phyloP scores from a whole-genome alignment of 768 basidiomycete species.

The Leccinum uliginosum region DNA sequence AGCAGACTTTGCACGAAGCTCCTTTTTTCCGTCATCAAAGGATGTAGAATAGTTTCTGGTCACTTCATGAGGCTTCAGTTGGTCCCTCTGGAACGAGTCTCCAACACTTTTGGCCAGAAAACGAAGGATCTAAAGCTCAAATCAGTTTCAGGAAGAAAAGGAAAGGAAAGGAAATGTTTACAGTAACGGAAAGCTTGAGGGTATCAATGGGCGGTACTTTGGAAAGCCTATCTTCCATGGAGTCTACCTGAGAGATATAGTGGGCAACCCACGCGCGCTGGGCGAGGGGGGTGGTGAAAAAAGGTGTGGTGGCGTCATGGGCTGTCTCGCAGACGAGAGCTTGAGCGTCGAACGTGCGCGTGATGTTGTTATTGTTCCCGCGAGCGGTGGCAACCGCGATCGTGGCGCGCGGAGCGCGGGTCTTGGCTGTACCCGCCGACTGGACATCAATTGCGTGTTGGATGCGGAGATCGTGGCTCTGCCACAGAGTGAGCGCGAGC shows the following conservation, averaged over 20 bases:
- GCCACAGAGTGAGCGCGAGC: slow-evolving; percentile 29
- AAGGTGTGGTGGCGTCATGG: not conserved
- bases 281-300: slow-evolving; percentile 18
- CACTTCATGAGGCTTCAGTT: slow-evolving; percentile 24
- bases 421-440: slow-evolving; percentile 9
- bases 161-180: slow-evolving; percentile 1
- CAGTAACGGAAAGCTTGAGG: slow-evolving; percentile 18
- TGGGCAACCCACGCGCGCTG: slow-evolving; percentile 32
- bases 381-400: slow-evolving; percentile 12
- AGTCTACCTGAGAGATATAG: slow-evolving; percentile 22
- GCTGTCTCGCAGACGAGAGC: slow-evolving; percentile 1
- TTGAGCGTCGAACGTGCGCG: slow-evolving; percentile 4
- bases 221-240: slow-evolving; percentile 20
- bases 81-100: slow-evolving; percentile 24
- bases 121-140: slow-evolving; percentile 16
- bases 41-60: slow-evolving; percentile 19
- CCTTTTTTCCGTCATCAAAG: slow-evolving; percentile 8
- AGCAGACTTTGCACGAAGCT: slow-evolving; percentile 17
- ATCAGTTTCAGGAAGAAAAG: not conserved
- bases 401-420: slow-evolving; percentile 19
- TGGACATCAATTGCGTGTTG: slow-evolving; percentile 31
- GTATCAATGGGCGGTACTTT: slow-evolving; percentile 27
- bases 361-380: slow-evolving; percentile 17
- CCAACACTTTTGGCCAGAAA: slow-evolving; percentile 26
- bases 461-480: slow-evolving; percentile 31